Evolutionary conservation across 2,329 filamentous ascomycete genomes (phyloP).

Genomic region (Colletotrichum sp.): DNA sequence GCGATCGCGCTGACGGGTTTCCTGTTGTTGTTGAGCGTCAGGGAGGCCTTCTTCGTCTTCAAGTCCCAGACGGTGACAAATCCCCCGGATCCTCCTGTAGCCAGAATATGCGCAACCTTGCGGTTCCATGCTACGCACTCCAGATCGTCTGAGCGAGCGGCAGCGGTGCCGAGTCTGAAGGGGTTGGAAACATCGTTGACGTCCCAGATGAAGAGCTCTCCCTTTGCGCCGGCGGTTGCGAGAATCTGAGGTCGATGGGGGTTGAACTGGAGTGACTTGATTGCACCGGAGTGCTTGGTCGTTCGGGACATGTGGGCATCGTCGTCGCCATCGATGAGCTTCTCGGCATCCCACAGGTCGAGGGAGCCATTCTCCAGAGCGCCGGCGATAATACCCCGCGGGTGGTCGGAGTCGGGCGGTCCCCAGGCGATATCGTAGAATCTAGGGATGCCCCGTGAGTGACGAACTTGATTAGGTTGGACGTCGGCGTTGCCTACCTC

Average conservation of each 20-base stretch:
- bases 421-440: slow-evolving; percentile 99
- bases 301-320: slow-evolving; percentile 88
- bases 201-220: slow-evolving; percentile 96
- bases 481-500: slow-evolving; percentile 61
- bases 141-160: slow-evolving; percentile 90
- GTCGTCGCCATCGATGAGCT: slow-evolving; percentile 60
- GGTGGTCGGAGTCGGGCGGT: slow-evolving; percentile 77
- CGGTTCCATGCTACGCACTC: slow-evolving; percentile 99
- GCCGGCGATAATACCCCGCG: slow-evolving; percentile 90
- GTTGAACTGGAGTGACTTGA: slow-evolving; percentile 97
- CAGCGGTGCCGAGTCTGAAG: slow-evolving; percentile 86
- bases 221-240: slow-evolving; percentile 91
- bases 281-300: slow-evolving; percentile 87
- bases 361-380: slow-evolving; percentile 94
- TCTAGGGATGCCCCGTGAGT: slow-evolving; percentile 49
- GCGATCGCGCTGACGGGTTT: slow-evolving; percentile 95
- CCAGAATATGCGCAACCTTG: slow-evolving; percentile 95
- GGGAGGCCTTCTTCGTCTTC: slow-evolving; percentile 95
- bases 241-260: slow-evolving; percentile 89
- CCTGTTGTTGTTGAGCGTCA: slow-evolving; percentile 93
- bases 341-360: slow-evolving; percentile 89
- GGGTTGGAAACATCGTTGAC: slow-evolving; percentile 88
- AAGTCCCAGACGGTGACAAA: slow-evolving; percentile 99
- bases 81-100: slow-evolving; percentile 89
- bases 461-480: not conserved